Conservation (phyloP, 371 early-diverging fungal species). For the Apophysomyces elegans region DNA sequence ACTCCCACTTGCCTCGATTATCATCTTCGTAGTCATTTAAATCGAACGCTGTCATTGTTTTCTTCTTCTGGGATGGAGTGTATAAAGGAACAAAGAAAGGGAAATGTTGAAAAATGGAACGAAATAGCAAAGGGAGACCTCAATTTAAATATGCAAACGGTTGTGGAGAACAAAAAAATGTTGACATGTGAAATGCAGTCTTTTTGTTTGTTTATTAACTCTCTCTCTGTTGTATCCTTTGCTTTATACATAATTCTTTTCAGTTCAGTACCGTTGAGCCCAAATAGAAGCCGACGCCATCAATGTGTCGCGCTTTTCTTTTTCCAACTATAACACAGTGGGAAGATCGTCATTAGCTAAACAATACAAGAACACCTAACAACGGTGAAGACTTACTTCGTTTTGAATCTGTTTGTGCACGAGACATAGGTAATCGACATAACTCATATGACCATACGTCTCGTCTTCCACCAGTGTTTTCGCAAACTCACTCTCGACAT, state of each 20-base stretch:
- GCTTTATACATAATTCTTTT: background rate
- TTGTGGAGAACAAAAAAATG: conserved; percentile 1
- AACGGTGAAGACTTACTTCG: conserved; percentile 53
- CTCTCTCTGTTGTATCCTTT: too few relatives aligned
- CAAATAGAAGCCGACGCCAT: conserved; percentile 27
- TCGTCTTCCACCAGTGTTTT: conserved; percentile 80
- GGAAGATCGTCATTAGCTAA: background rate
- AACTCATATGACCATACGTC: conserved; percentile 81
- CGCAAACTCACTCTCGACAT: conserved; percentile 70
- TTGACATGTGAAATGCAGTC: conserved; percentile 16
- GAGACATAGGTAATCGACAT: conserved; percentile 90
- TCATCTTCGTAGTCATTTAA: background rate
- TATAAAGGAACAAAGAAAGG: conserved; percentile 12
- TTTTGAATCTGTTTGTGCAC: conserved; percentile 88
- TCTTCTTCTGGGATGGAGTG: conserved; percentile 6
- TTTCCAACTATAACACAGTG: conserved; percentile 31
- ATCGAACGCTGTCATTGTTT: background rate
- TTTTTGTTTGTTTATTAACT: conserved; percentile 10
- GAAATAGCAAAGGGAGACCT: conserved; percentile 7
- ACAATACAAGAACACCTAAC: background rate
- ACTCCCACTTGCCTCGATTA: background rate
- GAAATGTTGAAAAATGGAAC: conserved; percentile 11
- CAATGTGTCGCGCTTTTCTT: conserved; percentile 33
- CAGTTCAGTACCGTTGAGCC: conserved; percentile 21
- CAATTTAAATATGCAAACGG: background rate